Conservation (phyloP, 2,329 filamentous ascomycete species). For the Scopulariopsis brevicaulis region DNA sequence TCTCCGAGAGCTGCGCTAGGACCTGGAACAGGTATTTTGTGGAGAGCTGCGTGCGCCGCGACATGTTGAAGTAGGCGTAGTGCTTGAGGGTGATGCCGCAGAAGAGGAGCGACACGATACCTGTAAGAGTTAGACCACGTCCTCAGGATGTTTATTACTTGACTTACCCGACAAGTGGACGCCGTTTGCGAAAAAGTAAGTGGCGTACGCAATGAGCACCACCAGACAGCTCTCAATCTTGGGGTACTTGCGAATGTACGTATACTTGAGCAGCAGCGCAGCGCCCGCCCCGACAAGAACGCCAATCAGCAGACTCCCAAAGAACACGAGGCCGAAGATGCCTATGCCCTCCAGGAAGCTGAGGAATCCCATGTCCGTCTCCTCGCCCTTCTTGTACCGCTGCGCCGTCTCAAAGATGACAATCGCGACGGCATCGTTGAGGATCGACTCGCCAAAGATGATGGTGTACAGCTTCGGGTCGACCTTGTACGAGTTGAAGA, state of each 20-base stretch:
- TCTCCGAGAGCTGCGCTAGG: slow-evolving; percentile 88
- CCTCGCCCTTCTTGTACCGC: slow-evolving; percentile 69
- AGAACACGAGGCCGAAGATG: slow-evolving; percentile 92
- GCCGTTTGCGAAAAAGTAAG: slow-evolving; percentile 96
- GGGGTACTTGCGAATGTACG: slow-evolving; percentile 80
- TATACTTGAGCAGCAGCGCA: slow-evolving; percentile 86
- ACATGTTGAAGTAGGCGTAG: slow-evolving; percentile 99
- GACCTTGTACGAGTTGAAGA: slow-evolving; percentile 99
- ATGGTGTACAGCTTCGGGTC: slow-evolving; percentile 97
- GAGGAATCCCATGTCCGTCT: slow-evolving; percentile 61
- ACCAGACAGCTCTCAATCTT: slow-evolving; percentile 96
- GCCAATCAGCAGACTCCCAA: slow-evolving; percentile 83
- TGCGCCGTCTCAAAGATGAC: slow-evolving; percentile 97
- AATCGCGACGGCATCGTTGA: slow-evolving; percentile 97
- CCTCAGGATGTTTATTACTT: slow-evolving; percentile 15
- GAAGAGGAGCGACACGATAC: slow-evolving; percentile 92
- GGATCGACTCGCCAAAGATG: slow-evolving; percentile 95
- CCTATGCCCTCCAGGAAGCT: slow-evolving; percentile 87
- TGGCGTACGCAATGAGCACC: slow-evolving; percentile 87
- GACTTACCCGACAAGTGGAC: slow-evolving; percentile 80
- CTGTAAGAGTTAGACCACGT: slow-evolving; percentile 30
- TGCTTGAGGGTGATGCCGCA: slow-evolving; percentile 98
- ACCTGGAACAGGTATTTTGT: slow-evolving; percentile 97
- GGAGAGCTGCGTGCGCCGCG: slow-evolving; percentile 86
- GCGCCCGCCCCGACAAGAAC: slow-evolving; percentile 78